These are phyloP conservation scores for Diaporthe nobilis DNA, from an alignment of 2,329 filamentous ascomycete genomes.

Conservation along the genomic window DNA sequence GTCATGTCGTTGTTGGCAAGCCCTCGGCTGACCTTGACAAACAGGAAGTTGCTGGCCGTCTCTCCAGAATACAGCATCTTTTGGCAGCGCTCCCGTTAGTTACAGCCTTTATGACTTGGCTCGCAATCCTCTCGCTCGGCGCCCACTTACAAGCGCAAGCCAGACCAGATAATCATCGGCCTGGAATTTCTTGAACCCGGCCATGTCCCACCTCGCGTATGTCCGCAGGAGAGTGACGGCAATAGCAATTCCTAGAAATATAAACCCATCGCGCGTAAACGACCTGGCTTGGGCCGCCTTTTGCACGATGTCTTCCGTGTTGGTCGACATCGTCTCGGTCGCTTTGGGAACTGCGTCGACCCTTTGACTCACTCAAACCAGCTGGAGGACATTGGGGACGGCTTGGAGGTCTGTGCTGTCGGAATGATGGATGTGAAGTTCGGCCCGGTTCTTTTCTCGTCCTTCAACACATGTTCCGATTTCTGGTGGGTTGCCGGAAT, in stretches of 20 bases:
- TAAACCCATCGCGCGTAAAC: conserved; percentile 54
- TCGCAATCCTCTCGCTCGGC: not conserved
- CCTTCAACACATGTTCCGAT: not conserved
- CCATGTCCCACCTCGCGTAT: conserved; percentile 52
- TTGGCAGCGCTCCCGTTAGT: not conserved
- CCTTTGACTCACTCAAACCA: conserved; percentile 6
- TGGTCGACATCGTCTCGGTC: conserved; percentile 20
- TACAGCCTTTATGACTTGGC: conserved; percentile 29
- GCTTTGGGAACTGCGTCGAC: not conserved
- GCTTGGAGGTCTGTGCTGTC: not conserved
- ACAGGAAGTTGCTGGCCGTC: conserved; percentile 62
- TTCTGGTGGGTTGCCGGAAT: not conserved
- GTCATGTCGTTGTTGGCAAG: conserved; percentile 70
- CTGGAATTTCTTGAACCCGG: conserved; percentile 51
- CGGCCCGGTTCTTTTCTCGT: not conserved
- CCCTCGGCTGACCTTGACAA: conserved; percentile 60
- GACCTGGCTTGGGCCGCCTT: conserved; percentile 21
- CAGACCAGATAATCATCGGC: conserved; percentile 55
- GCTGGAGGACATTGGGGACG: conserved; percentile 22
- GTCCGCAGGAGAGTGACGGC: conserved; percentile 53
- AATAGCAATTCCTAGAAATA: conserved; percentile 53
- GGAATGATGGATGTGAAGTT: not conserved
- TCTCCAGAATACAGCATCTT: conserved; percentile 66
- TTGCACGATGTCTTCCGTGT: conserved; percentile 2
- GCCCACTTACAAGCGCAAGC: conserved; percentile 51